Base-by-base conservation (phyloP, 495 filamentous ascomycete genomes). In the Hapsidospora chrysogenum region DNA sequence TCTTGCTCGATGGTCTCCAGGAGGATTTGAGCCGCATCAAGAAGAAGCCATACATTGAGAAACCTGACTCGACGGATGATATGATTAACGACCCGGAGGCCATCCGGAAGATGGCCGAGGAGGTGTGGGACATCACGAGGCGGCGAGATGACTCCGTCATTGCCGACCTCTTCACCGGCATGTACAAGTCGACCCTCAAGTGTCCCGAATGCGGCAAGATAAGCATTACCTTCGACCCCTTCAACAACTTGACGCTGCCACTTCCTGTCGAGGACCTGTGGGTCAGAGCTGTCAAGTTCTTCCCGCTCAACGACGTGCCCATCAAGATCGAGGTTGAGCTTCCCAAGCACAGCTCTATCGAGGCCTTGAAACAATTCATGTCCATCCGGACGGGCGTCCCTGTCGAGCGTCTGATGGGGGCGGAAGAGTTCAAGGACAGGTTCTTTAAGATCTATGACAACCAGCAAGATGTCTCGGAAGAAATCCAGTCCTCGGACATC, bases 141-240 rank as follows among this genome's bases (percentile, higher is more conserved):
- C 75, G 78, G 40, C 76, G 89, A 27, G 94, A 96, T 43, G 85
- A 94, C 49, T 96, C 92, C 3, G 76, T 95, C 26, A 80, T 92
- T 42, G 85, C 80, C 21, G 89, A 97, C 48, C 64, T 97, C 3
- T 96, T 97, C 51, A 85, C 81, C 30, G 89, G 89, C 34, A 83
- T 95, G 64, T 97, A 96, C 66, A 94, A 95, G 60, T 95, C 87
- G 18, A 96, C 87, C 3, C 68, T 97, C 28, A 72, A 85, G 39
- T 97, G 89, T 50, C 92, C 87, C 1, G 70, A 61, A 7, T 97
- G 89, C 50, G 68, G 78, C 37, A 97, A 97, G 60, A 78, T 94
- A 56, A 93, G 85, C 66, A 94, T 97, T 41, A 97, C 89, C 3
- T 96, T 97, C 44, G 89, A 97, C 57, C 89, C 89, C 2, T 97